Evolutionary conservation across 2,329 filamentous ascomycete genomes (phyloP), one percentile per base, ranked within the genome.

Genomic region (Ceratocystis variospora): DNA sequence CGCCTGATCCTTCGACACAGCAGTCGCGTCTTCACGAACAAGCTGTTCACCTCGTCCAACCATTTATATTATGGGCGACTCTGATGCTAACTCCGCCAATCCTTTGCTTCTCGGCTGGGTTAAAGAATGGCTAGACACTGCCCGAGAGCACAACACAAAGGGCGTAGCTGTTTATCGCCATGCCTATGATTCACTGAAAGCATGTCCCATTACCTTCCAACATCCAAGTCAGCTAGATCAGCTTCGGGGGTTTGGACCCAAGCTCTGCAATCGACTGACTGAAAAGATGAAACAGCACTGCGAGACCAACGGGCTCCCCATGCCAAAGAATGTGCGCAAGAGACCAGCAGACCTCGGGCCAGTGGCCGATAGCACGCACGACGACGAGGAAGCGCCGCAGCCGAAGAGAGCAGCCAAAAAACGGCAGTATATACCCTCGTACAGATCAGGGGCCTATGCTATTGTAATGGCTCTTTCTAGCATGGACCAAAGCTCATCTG

Each of bases 151-250:
- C 59, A 89, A 87, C 72, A 83, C 83, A 19, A 90, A 89, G 73
- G 87, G 87, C 25, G 76, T 85, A 28, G 83, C 80, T n/a, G 86
- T 83, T 0, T 93, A 91, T 74, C 87, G 83, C 69, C 84, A 87
- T 70, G 89, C 89, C 0, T 90, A 90, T 72, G 81, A 89, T 67
- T 88, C 89, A 1, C 82, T 94, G 74, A 89, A 86, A 74, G 83
- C 83, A 12, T 92, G 88, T 69, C 89, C 89, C 0, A 77, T 90
- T 48, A 75, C 76, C 1, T 89, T 90, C 70, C 77, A 81, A 19
- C 89, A 94, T 73, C 89, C 89, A 1, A 84, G 85, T 5, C 83
- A 91, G 75, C 82, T 89, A 1, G 81, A 86, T 70, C 82, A 87
- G 70, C 79, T 94, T n/a, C 85, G 84, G 68, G 88, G 88, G 0